Conservation (phyloP, 495 filamentous ascomycete genomes). For the Aspergillus mulundensis region DNA sequence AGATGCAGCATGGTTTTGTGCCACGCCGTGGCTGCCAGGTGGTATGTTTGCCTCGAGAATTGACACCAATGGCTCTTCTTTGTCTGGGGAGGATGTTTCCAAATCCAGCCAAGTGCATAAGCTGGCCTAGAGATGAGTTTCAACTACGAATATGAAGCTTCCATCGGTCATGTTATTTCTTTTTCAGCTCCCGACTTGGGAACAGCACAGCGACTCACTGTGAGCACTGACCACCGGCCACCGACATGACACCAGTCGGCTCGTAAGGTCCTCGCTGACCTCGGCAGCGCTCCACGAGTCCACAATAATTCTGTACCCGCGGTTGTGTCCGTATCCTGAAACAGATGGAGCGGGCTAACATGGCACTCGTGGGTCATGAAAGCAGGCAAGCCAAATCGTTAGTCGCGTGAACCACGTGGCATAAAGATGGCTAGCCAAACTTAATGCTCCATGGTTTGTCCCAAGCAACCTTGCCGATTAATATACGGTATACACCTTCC, state of each 20-base stretch:
- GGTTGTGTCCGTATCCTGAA: background rate
- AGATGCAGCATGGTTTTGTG: background rate
- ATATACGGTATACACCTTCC: background rate
- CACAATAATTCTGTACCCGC: background rate
- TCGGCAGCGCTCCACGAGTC: background rate
- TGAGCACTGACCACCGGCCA: too few relatives aligned
- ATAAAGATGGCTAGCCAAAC: constrained; percentile 13
- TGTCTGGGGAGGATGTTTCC: background rate
- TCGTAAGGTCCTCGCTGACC: background rate
- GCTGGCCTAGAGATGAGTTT: background rate
- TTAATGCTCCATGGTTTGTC: constrained; percentile 11
- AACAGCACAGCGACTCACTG: background rate
- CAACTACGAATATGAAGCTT: background rate
- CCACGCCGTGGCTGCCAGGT: background rate
- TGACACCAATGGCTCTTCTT: background rate
- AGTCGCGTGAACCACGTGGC: constrained; percentile 11
- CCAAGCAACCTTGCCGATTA: background rate
- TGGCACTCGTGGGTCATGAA: background rate
- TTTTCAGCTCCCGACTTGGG: background rate
- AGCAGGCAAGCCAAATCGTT: background rate
- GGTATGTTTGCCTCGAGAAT: constrained; percentile 2
- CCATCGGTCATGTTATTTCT: background rate
- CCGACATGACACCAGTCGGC: too few relatives aligned
- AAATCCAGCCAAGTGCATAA: constrained; percentile 7
- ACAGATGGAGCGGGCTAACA: background rate